Base-by-base conservation (phyloP, 2,329 filamentous ascomycete genomes). In the Venturia oleaginea region DNA sequence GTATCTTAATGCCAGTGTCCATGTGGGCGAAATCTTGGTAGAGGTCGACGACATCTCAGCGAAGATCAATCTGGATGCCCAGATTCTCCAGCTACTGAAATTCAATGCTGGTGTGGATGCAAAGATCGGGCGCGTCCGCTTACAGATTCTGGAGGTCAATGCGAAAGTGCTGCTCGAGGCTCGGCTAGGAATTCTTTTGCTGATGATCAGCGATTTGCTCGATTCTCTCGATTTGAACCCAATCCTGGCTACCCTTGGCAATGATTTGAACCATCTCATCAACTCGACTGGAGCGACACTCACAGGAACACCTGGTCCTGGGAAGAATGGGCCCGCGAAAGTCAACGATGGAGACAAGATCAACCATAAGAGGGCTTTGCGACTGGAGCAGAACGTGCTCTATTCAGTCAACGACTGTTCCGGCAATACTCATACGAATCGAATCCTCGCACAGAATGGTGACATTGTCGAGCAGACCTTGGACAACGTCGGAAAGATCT, bases 91-190 rank as follows among this genome's bases (percentile, higher is more conserved):
- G 66, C 76, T 86, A 55, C 79, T 86, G 55, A 75, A 80, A 65
- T 85, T 86, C 77, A 84, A 81, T 68, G 84, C 84, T 2, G 84
- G 84, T 57, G 84, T 87, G 43, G 81, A 84, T 70, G 77, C 82
- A 2, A 81, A 78, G 61, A 83, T 86, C 74, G 80, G 84, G 68
- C 77, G 80, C 60, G 84, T 87, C 55, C 72, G 76, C 51, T 76
- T 86, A 13, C 75, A 75, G 19, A 86, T 86, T 69, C 78, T 85
- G 70, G 83, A 86, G 66, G 79, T 86, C 64, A 80, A 76, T 37
- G 84, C 84, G 37, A 81, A 81, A 70, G 83, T 86, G 34, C 76
- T 81, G 64, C 80, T 86, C 2, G 84, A 86, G 69, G 84, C 84
- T 0, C 77, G 84, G 1, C 76, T 87, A 0, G 80, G 76, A n/a